Evolutionary conservation across 495 filamentous ascomycete species (phyloP).

Genomic region (Collariella sp.): DNA sequence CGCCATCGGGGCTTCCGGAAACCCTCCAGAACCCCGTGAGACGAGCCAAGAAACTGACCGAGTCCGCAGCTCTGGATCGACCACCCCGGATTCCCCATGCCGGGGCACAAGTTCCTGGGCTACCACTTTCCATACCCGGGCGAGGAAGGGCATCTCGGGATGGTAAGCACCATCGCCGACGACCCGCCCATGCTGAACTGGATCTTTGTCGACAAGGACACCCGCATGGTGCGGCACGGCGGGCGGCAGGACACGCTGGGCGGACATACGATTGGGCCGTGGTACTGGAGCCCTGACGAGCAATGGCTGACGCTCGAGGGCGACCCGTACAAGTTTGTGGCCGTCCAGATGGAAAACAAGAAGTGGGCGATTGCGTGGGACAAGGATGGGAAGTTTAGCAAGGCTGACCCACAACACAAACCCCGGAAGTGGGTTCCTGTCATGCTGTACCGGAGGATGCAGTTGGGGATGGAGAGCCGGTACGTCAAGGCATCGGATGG

Average conservation of each 20-base stretch:
- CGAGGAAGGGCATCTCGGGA: constrained; percentile 45
- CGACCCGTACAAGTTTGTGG: constrained; percentile 31
- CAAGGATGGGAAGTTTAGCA: constrained; percentile 25
- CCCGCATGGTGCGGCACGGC: constrained; percentile 46
- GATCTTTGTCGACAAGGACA: constrained; percentile 54
- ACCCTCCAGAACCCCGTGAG: background rate
- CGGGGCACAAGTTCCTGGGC: constrained; percentile 49
- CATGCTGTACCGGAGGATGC: constrained; percentile 23
- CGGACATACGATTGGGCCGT: constrained; percentile 46
- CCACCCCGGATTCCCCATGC: constrained; percentile 34
- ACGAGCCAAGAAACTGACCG: background rate
- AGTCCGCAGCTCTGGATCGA: constrained; percentile 37
- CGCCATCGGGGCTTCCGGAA: background rate
- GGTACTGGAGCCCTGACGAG: constrained; percentile 50
- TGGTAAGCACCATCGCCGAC: constrained; percentile 50
- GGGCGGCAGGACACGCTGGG: constrained; percentile 37
- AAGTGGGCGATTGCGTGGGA: constrained; percentile 42
- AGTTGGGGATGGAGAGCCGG: constrained; percentile 34
- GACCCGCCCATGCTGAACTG: constrained; percentile 57
- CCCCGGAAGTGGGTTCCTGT: constrained; percentile 23
- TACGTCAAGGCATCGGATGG: constrained; percentile 30
- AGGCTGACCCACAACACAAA: background rate
- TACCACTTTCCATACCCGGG: constrained; percentile 53
- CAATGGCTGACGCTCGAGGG: constrained; percentile 45
- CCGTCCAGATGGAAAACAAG: constrained; percentile 34